Base-by-base conservation (phyloP, 1,139 yeast genomes). In the Saccharomyces hybrid region DNA sequence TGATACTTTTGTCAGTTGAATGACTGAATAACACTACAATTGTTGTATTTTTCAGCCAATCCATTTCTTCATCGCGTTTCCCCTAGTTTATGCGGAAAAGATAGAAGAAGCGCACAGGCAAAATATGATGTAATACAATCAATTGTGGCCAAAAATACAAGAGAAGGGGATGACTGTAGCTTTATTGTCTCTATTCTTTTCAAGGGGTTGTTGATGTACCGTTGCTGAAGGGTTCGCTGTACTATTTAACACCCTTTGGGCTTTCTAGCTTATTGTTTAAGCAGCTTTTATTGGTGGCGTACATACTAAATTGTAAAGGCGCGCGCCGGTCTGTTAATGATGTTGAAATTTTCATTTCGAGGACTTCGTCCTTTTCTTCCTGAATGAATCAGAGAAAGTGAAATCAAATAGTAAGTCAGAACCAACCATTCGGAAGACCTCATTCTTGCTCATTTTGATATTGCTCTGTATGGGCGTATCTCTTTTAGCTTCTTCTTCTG, bases 401-500 rank as follows among this genome's bases (percentile, higher is more conserved):
- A n/a, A 14, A 11, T 6, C 13, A 16, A 16, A 20, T 6, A n/a
- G 16, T 31, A 47, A 25, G 13, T 5, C 34, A 25, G 26, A 16
- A 47, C 8, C 23, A 28, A 42, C 47, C 25, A 34, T 26, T 34
- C 16, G 25, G 31, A n/a, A 34, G 9, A 26, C 44, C 20, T 49
- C 32, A 47, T 31, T 49, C 20, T 42, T 34, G 23, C 48, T 25
- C 20, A 32, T 49, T 44, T 26, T 26, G 44, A 23, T 28, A 25
- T 29, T 47, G 38, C 49, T 51, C 26, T 54, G 20, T 52, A 54
- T 54, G 56, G 51, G 55, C 47, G 47, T 52, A 32, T 53, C 46
- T 28, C 47, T 42, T 49, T 34, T 14, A 16, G 14, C 51, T 31
- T 42, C 27, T 25, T 49, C 46, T 38, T 38, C 44, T 16, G 44